These are phyloP conservation scores for Evansstolkia leycettana DNA, from an alignment of 495 filamentous ascomycete genomes.

Conservation along the genomic window DNA sequence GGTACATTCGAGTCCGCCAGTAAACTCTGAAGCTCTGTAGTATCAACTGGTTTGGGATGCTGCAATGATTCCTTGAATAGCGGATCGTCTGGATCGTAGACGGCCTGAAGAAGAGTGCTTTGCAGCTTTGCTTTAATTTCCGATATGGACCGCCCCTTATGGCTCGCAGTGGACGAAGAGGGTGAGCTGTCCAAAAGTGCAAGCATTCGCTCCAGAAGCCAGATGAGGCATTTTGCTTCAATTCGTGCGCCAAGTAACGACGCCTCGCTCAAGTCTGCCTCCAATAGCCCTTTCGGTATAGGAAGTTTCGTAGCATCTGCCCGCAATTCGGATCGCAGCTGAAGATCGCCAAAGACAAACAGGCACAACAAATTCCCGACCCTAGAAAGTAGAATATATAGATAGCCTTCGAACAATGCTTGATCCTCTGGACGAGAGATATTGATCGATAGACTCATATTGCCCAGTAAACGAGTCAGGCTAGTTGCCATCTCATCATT, in stretches of 20 bases:
- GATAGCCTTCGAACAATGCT: conserved; percentile 25
- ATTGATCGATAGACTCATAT: conserved; percentile 19
- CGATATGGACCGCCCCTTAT: conserved; percentile 8
- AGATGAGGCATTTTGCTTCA: conserved; percentile 25
- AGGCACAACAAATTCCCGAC: conserved; percentile 28
- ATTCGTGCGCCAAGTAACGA: conserved; percentile 10
- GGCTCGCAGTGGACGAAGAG: not conserved
- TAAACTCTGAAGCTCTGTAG: conserved; percentile 5
- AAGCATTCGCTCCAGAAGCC: conserved; percentile 23
- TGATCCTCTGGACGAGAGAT: conserved; percentile 11
- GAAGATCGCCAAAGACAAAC: conserved; percentile 21
- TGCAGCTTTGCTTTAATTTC: conserved; percentile 22
- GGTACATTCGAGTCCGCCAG: not conserved
- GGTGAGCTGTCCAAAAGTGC: conserved; percentile 10
- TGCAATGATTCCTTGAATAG: conserved; percentile 16
- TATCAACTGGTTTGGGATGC: conserved; percentile 12
- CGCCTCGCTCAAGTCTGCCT: conserved; percentile 9
- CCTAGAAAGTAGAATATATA: conserved; percentile 21
- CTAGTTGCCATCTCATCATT: conserved; percentile 10
- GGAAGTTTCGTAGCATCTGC: conserved; percentile 10
- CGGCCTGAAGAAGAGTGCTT: conserved; percentile 26
- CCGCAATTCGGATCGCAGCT: conserved; percentile 11
- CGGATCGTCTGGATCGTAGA: conserved; percentile 21
- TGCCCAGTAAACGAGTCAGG: conserved; percentile 14
- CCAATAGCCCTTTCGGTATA: conserved; percentile 17